These are phyloP conservation scores for Amphirosellinia nigrospora DNA, from an alignment of 495 filamentous ascomycete species.

Conservation along the genomic window DNA sequence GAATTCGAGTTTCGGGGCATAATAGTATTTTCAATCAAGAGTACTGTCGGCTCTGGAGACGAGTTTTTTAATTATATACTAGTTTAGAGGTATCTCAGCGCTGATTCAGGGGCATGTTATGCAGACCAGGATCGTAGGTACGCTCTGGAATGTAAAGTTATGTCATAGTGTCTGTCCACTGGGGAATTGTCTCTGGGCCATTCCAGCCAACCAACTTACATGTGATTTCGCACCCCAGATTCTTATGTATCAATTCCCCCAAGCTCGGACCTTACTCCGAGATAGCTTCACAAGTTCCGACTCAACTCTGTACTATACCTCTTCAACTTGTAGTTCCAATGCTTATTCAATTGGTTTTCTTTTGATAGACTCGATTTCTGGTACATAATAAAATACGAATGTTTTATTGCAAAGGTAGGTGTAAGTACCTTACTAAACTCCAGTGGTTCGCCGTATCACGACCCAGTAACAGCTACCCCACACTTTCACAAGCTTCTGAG, in stretches of 20 bases:
- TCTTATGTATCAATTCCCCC: not conserved
- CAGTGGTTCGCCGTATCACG: not conserved
- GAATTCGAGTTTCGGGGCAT: not conserved
- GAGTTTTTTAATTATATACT: not conserved
- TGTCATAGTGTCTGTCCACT: not conserved
- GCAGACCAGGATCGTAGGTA: not conserved
- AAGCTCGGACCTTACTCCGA: conserved; percentile 5
- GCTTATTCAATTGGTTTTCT: not conserved
- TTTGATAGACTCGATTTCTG: not conserved
- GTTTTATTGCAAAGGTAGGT: no score
- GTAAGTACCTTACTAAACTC: not conserved
- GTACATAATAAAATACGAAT: not conserved
- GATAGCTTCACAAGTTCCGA: conserved; percentile 9
- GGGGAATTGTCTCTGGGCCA: not conserved
- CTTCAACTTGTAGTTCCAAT: not conserved
- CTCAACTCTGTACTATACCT: not conserved
- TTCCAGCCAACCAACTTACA: conserved; percentile 19
- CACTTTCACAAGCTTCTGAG: conserved; percentile 45
- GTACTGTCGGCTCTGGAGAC: not conserved
- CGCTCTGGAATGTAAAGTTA: not conserved
- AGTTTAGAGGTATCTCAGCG: no score
- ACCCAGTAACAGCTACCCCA: conserved; percentile 30
- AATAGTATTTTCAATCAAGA: not conserved
- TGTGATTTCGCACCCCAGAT: conserved; percentile 25
- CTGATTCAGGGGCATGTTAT: not conserved